Base-by-base conservation (phyloP, 2,329 filamentous ascomycete species). In the Neofusicoccum laricinum region DNA sequence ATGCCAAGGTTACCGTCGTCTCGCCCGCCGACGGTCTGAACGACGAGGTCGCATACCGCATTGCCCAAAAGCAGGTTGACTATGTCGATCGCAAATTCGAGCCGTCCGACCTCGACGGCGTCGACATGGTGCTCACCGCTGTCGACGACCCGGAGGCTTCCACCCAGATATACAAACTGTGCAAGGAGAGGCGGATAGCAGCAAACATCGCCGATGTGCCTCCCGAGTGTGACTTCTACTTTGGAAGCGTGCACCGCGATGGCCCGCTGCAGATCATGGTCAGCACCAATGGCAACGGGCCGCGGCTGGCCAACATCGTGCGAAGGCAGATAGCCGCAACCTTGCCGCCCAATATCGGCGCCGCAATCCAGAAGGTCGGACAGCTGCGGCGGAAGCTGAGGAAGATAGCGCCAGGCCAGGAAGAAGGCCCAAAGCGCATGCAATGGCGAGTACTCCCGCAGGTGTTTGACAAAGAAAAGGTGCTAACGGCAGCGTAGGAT, bases 191-290 rank as follows among this genome's bases (percentile, higher is more conserved):
- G 66, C 88, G 88, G 66, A 91, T 98, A 68, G 88, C 93, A 5
- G 93, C 93, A 64, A 99, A 99, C 77, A 97, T 99, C 69, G 95
- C 95, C 69, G 95, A 99, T 75, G 95, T 99, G 3, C 95, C 95
- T 0, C 86, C 92, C 0, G 95, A 99, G 77, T 99, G 95, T 78
- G 95, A 99, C 74, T 99, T 99, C 75, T 99, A 97, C 83, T 99
- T 99, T 80, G 95, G 95, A 67, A 95, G 91, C 75, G 89, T 97
- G 43, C 92, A 99, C 79, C 89, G 95, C 58, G 95, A 99, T 76
- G 95, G 95, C 0, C 95, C 95, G 5, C 79, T 99, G 66, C 95
- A 99, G 81, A 90, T 99, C 72, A 99, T 99, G 95, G 94, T 99
- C 70, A 96, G 91, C 80, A 99, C 95, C 40, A 99, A 98, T 76